phyloP scores from a whole-genome alignment of 1,284 basidiomycete species.

The Austropuccinia psidii region DNA sequence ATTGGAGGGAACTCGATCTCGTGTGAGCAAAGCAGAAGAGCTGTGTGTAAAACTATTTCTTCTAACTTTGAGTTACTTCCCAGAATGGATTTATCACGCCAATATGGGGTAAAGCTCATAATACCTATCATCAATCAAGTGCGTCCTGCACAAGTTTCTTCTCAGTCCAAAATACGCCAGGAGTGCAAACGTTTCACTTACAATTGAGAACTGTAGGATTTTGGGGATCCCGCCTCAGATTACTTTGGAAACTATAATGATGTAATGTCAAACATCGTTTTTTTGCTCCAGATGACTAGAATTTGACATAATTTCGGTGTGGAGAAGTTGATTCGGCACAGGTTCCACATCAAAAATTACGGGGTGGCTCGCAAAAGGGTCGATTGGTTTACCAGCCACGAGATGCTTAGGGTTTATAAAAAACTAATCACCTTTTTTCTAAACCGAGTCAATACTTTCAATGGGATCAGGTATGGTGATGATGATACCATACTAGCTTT shows the following conservation, averaged over 20 bases:
- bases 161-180: background rate
- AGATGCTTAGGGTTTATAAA: conserved; percentile 12
- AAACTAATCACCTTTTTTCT: conserved; percentile 26
- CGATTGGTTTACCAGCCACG: conserved; percentile 31
- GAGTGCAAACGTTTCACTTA: too few species aligned
- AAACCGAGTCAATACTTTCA: conserved; percentile 27
- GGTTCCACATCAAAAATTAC: conserved; percentile 21
- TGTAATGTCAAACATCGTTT: background rate
- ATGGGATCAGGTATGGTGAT: conserved; percentile 19
- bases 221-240: background rate
- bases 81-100: conserved; percentile 19
- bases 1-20: conserved; percentile 28
- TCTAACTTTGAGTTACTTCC: background rate
- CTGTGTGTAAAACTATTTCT: background rate
- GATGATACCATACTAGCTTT: conserved; percentile 30
- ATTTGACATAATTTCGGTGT: too few species aligned
- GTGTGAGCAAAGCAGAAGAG: too few species aligned
- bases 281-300: background rate
- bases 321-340: conserved; percentile 27
- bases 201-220: background rate
- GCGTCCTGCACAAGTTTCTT: background rate
- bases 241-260: conserved; percentile 31
- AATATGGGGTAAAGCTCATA: conserved; percentile 34
- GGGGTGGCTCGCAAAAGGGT: background rate
- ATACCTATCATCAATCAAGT: conserved; percentile 37